Evolutionary conservation across 2,329 filamentous ascomycete genomes (phyloP), one percentile per base, ranked within the genome.

Genomic region (Chaetoscypha palmicola): DNA sequence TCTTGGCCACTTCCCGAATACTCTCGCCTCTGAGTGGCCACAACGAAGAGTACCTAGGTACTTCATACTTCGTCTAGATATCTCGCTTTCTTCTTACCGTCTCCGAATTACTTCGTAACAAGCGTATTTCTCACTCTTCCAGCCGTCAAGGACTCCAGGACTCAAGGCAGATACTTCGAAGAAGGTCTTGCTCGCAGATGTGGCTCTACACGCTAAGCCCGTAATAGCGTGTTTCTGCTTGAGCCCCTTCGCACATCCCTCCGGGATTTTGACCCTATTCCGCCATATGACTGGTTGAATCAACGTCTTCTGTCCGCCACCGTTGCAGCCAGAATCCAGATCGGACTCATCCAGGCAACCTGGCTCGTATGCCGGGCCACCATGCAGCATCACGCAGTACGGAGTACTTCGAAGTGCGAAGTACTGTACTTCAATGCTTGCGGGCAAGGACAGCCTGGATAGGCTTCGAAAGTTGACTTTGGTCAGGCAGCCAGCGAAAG

Each of bases 191-290:
- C 12, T 28, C 24, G 24, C 7, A 12, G 12, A 28, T 28, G 7
- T 28, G 24, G 24, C 12, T 7, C 12, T 28, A 12, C 24, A 28
- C 7, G 24, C 12, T 12, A 28, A 7, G 24, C 24, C 12, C 12
- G 12, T 12, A 12, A 28, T 28, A 28, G 24, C 24, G 38, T 40
- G 38, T 40, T 40, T 40, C 38, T 40, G 38, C 38, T 40, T 31
- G 26, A 40, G 38, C 38, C 38, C 38, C 38, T 40, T 40, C 16
- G n/a, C 14, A 3, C 28, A 24, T 10, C 12, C 19, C 21, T 24
- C 36, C 16, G 17, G 38, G 5, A 12, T 31, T 16, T 12, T 19
- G 16, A 20, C 11, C 7, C 2, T 16, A 9, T 34, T 10, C 12
- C 16, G 10, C 12, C 10, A 16, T 20, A 11, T 31, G 38, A 40